phyloP scores from a whole-genome alignment of 352 stramenopile genomes.

The Thalassiosira livingstoniorum region DNA sequence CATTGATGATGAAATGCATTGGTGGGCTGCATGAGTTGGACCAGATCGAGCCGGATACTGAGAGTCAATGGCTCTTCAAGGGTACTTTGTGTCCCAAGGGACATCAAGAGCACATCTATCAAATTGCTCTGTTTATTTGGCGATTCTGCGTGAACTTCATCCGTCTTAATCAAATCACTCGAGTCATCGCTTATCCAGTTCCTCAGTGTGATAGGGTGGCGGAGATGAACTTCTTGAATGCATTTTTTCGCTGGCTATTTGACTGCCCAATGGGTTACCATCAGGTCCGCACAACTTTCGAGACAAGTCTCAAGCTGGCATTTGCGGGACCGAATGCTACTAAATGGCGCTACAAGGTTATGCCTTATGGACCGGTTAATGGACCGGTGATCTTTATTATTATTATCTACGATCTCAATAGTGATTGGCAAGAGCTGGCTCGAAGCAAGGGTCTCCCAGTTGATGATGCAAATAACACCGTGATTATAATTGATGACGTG shows the following conservation, averaged over 20 bases:
- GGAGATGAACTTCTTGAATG: background rate
- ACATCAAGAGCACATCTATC: slow-evolving; percentile 50
- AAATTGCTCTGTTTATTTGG: slow-evolving; percentile 51
- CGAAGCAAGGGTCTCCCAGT: background rate
- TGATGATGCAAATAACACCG: slow-evolving; percentile 14
- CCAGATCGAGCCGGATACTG: slow-evolving; percentile 24
- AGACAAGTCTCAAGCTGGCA: slow-evolving; percentile 12
- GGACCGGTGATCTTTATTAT: slow-evolving; percentile 15
- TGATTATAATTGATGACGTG: slow-evolving; percentile 21
- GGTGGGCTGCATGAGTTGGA: slow-evolving; percentile 8
- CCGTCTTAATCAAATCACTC: slow-evolving; percentile 33
- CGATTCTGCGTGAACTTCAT: slow-evolving; percentile 57
- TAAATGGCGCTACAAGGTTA: slow-evolving; percentile 24
- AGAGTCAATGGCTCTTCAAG: slow-evolving; percentile 37
- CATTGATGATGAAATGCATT: slow-evolving; percentile 33
- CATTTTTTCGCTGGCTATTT: slow-evolving; percentile 17
- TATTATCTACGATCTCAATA: slow-evolving; percentile 14
- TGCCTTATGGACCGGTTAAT: slow-evolving; percentile 36
- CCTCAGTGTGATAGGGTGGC: slow-evolving; percentile 38
- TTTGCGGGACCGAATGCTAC: slow-evolving; percentile 25
- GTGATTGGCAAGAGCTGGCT: slow-evolving; percentile 3
- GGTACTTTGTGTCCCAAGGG: slow-evolving; percentile 46
- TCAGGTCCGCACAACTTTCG: slow-evolving; percentile 10
- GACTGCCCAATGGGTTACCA: slow-evolving; percentile 42
- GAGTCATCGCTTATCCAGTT: slow-evolving; percentile 41